Percentiles rank a stretch among this genome's conserved stretches.
These are phyloP conservation scores for Apiospora kogelbergensis DNA, from an alignment of 2,329 filamentous ascomycete species.

Conservation along the genomic window DNA sequence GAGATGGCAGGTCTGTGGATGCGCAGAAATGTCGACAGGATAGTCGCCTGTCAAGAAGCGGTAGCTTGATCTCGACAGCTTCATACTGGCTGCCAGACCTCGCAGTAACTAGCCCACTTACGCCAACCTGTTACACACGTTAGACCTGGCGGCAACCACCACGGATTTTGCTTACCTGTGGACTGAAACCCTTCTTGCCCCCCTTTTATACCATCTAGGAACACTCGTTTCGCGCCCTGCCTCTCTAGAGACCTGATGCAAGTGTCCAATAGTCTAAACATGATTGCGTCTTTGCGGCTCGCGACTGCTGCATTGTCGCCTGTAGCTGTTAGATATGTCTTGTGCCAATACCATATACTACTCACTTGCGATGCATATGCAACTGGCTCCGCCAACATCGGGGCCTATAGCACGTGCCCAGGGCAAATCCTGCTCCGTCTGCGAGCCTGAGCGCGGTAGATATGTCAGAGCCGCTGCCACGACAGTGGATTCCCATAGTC, in stretches of 20 bases:
- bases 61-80: slow-evolving; percentile 9
- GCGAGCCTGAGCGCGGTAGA: slow-evolving; percentile 44
- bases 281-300: slow-evolving; percentile 47
- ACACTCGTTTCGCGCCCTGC: slow-evolving; percentile 53
- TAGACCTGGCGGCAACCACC: neutral
- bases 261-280: slow-evolving; percentile 53
- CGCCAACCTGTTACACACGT: slow-evolving; percentile 47
- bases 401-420: slow-evolving; percentile 52
- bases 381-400: slow-evolving; percentile 59
- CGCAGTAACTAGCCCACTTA: slow-evolving; percentile 58
- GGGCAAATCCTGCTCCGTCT: slow-evolving; percentile 50
- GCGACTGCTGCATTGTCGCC: slow-evolving; percentile 22
- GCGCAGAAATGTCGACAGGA: neutral
- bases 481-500: slow-evolving; percentile 46
- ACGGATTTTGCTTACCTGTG: slow-evolving; percentile 44
- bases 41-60: neutral
- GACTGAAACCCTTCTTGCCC: slow-evolving; percentile 50
- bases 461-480: slow-evolving; percentile 57
- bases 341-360: slow-evolving; percentile 26
- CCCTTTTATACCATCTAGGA: slow-evolving; percentile 54
- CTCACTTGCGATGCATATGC: slow-evolving; percentile 58
- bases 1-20: neutral
- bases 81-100: slow-evolving; percentile 49
- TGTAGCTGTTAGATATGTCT: neutral
- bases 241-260: slow-evolving; percentile 48